Evolutionary conservation across 257 asterid species (phyloP), one percentile per base, ranked within the genome.

Genomic region (Fraxinus anomala): DNA sequence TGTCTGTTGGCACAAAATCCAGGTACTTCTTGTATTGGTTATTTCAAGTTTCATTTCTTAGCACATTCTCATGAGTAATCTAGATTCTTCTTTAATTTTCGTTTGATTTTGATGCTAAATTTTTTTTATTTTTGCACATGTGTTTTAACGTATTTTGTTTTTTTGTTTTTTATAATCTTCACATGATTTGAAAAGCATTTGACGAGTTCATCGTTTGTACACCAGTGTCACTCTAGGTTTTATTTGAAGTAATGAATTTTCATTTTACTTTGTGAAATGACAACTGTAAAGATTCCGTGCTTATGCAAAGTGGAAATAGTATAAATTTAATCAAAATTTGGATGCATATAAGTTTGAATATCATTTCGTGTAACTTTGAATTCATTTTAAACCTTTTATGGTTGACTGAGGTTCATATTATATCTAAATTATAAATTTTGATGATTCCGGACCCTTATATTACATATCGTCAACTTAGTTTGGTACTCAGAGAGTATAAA

Each of bases 71-170:
- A 24, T 63, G 59, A 26, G 68, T 12, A 42, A 66, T 68, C 4
- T 72, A n/a, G 68, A 63, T 23, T 30, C 73, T 49, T 68, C 24
- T 30, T 11, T 76, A 31, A 21, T 14, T 63, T 61, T 42, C 75
- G 49, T 34, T 40, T 68, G 65, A 37, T 56, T 49, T 51, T 36
- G 72, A 76, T 76, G 76, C 14, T 76, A 13, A 14, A 68, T 13
- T 42, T 68, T 36, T 12, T 26, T 26, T 26, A 5, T 30, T 31
- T n/a, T 39, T 26, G 70, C 47, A 39, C 70, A 51, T 59, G 68
- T 40, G 17, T 47, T 73, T 39, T 73, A 8, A 36, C 5, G 33
- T 37, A 31, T 47, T 80, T 23, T 68, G 34, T n/a, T 68, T 67
- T 10, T 24, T 26, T 26, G 28, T 26, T 26, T 26, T 28, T 39